phyloP scores from a whole-genome alignment of 2,329 filamentous ascomycete species.

The Colletotrichum sp. region DNA sequence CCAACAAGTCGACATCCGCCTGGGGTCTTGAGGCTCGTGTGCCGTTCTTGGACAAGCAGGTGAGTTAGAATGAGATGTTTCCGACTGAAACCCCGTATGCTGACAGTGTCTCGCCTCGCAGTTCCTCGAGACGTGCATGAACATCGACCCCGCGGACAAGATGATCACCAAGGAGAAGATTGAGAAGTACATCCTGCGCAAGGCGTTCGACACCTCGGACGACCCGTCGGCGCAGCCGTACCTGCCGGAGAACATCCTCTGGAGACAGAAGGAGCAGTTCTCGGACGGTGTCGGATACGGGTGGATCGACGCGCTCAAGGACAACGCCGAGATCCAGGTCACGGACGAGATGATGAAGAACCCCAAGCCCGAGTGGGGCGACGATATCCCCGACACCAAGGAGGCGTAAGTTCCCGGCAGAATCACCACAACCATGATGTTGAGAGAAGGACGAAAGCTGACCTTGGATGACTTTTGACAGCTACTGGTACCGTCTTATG shows the following conservation, averaged over 20 bases:
- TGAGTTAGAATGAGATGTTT: constrained; percentile 34
- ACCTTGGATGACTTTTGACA: constrained; percentile 33
- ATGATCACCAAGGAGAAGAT: constrained; percentile 90
- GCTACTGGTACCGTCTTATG: constrained; percentile 97
- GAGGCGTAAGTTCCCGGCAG: constrained; percentile 69
- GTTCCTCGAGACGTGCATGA: constrained; percentile 93
- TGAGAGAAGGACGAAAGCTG: constrained; percentile 22
- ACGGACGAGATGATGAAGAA: constrained; percentile 99
- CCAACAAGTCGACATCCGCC: constrained; percentile 98
- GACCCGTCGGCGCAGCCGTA: constrained; percentile 84
- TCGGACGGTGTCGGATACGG: constrained; percentile 98
- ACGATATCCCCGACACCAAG: constrained; percentile 93
- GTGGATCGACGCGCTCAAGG: constrained; percentile 98
- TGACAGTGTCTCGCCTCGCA: constrained; percentile 31
- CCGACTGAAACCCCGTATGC: neutral
- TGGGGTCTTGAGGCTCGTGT: constrained; percentile 99
- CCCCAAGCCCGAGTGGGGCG: constrained; percentile 95
- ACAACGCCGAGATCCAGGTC: constrained; percentile 86
- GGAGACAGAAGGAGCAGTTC: constrained; percentile 99
- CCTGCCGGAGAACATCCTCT: constrained; percentile 94
- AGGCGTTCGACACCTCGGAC: constrained; percentile 93
- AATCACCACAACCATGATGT: neutral
- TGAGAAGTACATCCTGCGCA: constrained; percentile 97
- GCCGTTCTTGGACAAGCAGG: constrained; percentile 94
- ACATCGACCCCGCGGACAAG: constrained; percentile 93